Base-by-base conservation (phyloP, 306 rosid species). In the Cicer chorassanicum region DNA sequence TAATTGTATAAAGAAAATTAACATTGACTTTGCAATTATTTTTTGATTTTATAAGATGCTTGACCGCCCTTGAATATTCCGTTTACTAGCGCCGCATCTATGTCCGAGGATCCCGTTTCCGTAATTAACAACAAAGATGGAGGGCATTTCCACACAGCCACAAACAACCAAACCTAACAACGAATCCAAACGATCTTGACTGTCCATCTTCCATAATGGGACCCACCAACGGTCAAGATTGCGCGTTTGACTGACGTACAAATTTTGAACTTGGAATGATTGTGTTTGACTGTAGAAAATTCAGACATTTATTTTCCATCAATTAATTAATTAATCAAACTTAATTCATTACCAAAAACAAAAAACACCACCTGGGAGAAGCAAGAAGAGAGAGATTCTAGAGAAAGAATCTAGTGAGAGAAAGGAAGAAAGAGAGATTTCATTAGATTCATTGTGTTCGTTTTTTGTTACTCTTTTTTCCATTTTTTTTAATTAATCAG, bases 251-350 rank as follows among this genome's bases (percentile, higher is more conserved):
- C 85, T 61, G 75, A 5, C 49, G 82, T 70, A 71, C 85, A 36
- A 4, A 65, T n/a, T 38, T 64, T 71, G 74, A 76, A 75, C 56
- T 41, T 76, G 74, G 85, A 82, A 82, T 77, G 82, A 77, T 82
- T 82, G 59, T 66, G 79, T 82, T 82, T 82, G 85, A 82, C 85
- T 82, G 60, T 65, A 40, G 75, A 82, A 82, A 70, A 70, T 59
- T 16, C 15, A 29, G 8, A 57, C 10, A 50, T 29, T 45, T 29
- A 16, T n/a, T 16, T 39, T 53, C 6, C 72, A 36, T 79, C 18
- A 24, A 29, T 10, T 4, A 42, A 2, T 21, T 21, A 0, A 29
- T 29, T 29, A 29, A 29, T 3, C n/a, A n/a, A n/a, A n/a, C n/a
- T 29, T 3, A 29, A 29, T 29, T 29, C 4, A 4, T 3, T 29